Conservation (phyloP, 2,329 filamentous ascomycete species). For the Ascochyta viciae-villosae region DNA sequence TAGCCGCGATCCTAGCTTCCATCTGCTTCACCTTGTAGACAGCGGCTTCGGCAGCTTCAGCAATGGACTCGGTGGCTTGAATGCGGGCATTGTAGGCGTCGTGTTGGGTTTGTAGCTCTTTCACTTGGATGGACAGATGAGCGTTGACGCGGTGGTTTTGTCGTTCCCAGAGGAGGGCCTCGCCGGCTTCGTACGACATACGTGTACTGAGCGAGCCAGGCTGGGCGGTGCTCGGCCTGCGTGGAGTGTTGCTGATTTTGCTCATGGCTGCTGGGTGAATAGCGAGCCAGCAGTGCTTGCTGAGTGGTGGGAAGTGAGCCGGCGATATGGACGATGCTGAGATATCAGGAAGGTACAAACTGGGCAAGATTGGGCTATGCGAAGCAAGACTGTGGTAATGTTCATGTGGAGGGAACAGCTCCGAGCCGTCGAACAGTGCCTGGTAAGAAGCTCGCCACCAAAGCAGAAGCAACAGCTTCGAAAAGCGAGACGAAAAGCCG, state of each 20-base stretch:
- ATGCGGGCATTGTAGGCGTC: constrained; percentile 30
- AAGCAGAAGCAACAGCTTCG: too few species aligned
- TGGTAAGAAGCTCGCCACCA: too few species aligned
- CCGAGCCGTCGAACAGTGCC: too few species aligned
- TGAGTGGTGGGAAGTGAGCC: neutral
- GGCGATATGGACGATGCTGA: neutral
- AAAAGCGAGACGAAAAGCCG: too few species aligned
- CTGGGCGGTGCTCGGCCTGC: constrained; percentile 18
- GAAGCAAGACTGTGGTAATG: too few species aligned
- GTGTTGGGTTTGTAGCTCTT: constrained; percentile 41
- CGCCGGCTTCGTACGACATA: constrained; percentile 29
- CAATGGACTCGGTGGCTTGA: constrained; percentile 25
- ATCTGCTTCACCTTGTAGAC: constrained; percentile 23
- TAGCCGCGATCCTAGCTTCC: constrained; percentile 30
- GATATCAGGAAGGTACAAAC: neutral
- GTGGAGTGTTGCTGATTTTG: constrained; percentile 11
- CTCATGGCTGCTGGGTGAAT: constrained; percentile 12
- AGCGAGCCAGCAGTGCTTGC: neutral
- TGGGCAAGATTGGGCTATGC: neutral
- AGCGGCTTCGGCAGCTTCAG: constrained; percentile 24
- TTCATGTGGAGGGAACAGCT: too few species aligned
- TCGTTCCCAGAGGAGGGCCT: constrained; percentile 50
- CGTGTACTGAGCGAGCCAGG: constrained; percentile 13
- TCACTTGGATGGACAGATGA: constrained; percentile 45
- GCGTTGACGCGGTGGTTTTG: constrained; percentile 50